Percentiles rank a stretch among this genome's conserved stretches.
Conservation (phyloP, 805 yeast genomes). For the Wickerhamiella nectarea region DNA sequence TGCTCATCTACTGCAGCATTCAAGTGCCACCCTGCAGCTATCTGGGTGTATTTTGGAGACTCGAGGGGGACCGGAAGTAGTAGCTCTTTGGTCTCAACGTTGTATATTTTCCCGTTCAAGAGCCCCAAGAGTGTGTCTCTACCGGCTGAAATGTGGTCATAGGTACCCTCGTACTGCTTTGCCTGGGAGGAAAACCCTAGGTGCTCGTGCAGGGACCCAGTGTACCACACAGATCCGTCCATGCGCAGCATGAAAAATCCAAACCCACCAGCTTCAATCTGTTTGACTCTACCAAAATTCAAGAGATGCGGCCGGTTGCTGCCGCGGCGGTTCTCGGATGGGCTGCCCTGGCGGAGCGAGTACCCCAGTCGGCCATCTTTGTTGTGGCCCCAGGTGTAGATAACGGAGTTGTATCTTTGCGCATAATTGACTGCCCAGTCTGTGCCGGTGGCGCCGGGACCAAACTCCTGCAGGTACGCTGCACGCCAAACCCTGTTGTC, state of each 20-base stretch:
- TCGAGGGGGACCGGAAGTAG: too few relatives aligned
- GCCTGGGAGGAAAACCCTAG: too few relatives aligned
- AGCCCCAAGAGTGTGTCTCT: too few relatives aligned
- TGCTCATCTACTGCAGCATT: constrained; percentile 37
- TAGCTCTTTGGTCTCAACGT: too few relatives aligned
- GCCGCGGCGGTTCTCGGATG: not conserved
- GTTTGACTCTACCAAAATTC: constrained; percentile 23
- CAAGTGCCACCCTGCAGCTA: constrained; percentile 58
- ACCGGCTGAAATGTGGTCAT: too few relatives aligned
- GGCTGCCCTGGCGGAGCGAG: not conserved
- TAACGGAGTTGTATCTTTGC: constrained; percentile 29
- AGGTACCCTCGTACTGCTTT: too few relatives aligned
- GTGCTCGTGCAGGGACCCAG: too few relatives aligned
- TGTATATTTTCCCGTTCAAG: too few relatives aligned
- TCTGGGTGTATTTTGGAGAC: too few relatives aligned
- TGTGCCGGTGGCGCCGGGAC: constrained; percentile 14
- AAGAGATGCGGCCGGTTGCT: too few relatives aligned
- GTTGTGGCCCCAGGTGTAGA: constrained; percentile 41
- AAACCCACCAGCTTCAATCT: constrained; percentile 51
- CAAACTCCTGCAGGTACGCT: constrained; percentile 18
- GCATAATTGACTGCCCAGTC: constrained; percentile 40
- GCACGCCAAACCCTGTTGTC: constrained; percentile 34
- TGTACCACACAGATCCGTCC: constrained; percentile 38
- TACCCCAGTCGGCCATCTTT: constrained; percentile 37
- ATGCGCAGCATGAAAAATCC: constrained; percentile 45